Evolutionary conservation across 352 stramenopile species (phyloP), one percentile per base, ranked within the genome.

Genomic region (Thraustotheca clavata): DNA sequence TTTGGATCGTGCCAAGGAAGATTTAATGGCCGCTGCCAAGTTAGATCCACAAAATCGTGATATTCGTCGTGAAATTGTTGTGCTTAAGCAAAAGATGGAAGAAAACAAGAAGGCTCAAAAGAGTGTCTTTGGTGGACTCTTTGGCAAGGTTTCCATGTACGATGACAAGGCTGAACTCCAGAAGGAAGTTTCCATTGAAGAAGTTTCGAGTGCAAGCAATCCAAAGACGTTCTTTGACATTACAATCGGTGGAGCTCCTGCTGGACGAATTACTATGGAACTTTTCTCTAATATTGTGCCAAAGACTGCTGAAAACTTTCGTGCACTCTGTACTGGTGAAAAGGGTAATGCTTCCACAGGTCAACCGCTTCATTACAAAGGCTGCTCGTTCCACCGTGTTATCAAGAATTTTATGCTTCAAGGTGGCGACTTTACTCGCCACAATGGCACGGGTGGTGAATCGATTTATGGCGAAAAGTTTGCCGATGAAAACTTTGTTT

Each of bases 141-240:
- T 99, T 65, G 83, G 80, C 69, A 98, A 98, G 72, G 89, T 96
- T 24, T 94, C 78, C 50, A 97, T 99, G 75, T 99, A 99, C 72
- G 83, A 97, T 67, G 97, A 99, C 72, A 99, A 99, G 83, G 94
- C 77, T 60, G 26, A 67, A 12, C 73, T 94, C n/a, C 80, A 89
- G 60, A 38, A 35, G 18, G 34, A 63, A n/a, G 34, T 68, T 7
- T 52, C 32, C 20, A 24, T 65, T 18, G 83, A 91, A 31, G 71
- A 74, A 3, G 71, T 69, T 50, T 67, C 79, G 27, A 80, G 90
- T 62, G 73, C 76, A 29, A 91, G 89, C 75, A 98, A 98, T 77
- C 95, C 96, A 36, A 95, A 98, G 78, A 96, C 99, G 20, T 99
- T 97, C 73, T 99, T 99, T 69, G 92, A 99, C 71, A 89, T 99